Conservation (phyloP, 805 yeast genomes). For the Allodekkera sacchari region DNA sequence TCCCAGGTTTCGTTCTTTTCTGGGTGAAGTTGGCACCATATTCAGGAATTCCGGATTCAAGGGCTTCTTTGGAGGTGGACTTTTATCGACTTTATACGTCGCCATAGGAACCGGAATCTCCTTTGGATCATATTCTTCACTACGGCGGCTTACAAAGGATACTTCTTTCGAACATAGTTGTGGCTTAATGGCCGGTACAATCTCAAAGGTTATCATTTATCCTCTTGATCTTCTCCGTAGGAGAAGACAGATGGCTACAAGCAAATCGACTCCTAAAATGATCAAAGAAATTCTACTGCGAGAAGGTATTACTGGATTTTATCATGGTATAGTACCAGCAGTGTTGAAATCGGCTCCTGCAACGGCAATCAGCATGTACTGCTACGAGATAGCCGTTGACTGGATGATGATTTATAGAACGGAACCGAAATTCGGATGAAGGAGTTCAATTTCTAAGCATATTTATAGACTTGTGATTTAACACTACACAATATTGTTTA, state of each 20-base stretch:
- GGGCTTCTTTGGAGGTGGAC: slow-evolving; percentile 44
- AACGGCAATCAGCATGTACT: slow-evolving; percentile 30
- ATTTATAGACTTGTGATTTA: neutral
- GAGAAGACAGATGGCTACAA: slow-evolving; percentile 53
- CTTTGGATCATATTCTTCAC: slow-evolving; percentile 57
- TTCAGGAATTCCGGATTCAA: slow-evolving; percentile 25
- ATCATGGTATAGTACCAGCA: slow-evolving; percentile 67
- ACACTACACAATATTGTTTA: too few species aligned
- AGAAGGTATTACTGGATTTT: slow-evolving; percentile 64
- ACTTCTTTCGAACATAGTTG: slow-evolving; percentile 47
- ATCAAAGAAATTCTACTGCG: slow-evolving; percentile 31
- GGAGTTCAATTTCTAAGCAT: neutral
- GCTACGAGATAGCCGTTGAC: slow-evolving; percentile 23
- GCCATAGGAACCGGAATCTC: slow-evolving; percentile 67
- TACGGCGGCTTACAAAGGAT: slow-evolving; percentile 26
- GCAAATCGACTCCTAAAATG: slow-evolving; percentile 16
- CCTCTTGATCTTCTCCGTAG: slow-evolving; percentile 83
- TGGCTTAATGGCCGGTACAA: slow-evolving; percentile 68
- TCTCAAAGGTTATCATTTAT: slow-evolving; percentile 66
- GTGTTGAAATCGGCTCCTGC: slow-evolving; percentile 76
- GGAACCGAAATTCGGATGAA: neutral
- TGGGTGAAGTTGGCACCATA: slow-evolving; percentile 27
- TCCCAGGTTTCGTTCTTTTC: slow-evolving; percentile 26
- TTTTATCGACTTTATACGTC: slow-evolving; percentile 50
- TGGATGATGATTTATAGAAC: slow-evolving; percentile 9